phyloP scores from a whole-genome alignment of 2,329 filamentous ascomycete genomes.

The Clarireedia hainanense region DNA sequence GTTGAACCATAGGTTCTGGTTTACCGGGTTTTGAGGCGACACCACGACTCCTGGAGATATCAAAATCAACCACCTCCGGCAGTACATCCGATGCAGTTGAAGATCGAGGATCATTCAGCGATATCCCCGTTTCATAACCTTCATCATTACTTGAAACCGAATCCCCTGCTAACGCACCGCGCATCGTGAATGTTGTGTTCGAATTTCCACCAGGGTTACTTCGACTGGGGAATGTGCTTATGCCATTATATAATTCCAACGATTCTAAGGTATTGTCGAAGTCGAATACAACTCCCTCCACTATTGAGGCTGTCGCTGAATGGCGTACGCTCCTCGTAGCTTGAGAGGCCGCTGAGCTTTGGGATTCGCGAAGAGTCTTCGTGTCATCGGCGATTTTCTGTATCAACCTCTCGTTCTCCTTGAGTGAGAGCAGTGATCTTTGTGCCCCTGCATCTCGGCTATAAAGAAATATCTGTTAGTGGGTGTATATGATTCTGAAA shows the following conservation, averaged over 20 bases:
- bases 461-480: background rate
- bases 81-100: background rate
- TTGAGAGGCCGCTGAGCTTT: conserved; percentile 4
- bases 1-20: background rate
- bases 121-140: background rate
- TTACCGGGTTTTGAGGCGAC: background rate
- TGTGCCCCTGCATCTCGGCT: conserved; percentile 6
- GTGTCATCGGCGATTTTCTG: conserved; percentile 10
- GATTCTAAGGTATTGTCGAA: background rate
- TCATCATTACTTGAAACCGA: background rate
- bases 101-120: background rate
- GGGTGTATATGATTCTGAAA: background rate
- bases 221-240: background rate
- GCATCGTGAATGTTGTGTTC: too few species aligned
- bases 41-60: conserved; percentile 1
- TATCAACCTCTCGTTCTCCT: conserved; percentile 8
- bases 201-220: background rate
- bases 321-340: background rate
- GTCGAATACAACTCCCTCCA: background rate
- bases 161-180: background rate
- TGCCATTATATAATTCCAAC: background rate
- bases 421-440: conserved; percentile 1
- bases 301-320: background rate
- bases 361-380: conserved; percentile 1
- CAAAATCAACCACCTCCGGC: background rate